phyloP scores from a whole-genome alignment of 805 yeast genomes.

The Starmerella geochares region DNA sequence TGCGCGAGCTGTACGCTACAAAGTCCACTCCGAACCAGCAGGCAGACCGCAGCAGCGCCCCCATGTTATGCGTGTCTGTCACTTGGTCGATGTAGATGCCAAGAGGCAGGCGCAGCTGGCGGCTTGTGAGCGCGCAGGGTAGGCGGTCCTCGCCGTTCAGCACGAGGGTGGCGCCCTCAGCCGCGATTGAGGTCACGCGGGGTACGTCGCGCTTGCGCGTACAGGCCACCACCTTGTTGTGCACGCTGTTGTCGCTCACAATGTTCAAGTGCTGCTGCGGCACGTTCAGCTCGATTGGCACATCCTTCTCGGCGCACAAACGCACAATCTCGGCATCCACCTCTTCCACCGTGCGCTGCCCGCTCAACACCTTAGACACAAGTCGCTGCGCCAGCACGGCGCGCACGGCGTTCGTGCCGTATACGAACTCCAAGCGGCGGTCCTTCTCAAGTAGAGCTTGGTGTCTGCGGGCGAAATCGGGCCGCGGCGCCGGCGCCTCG shows the following conservation, averaged over 20 bases:
- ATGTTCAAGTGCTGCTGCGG: conserved; percentile 48
- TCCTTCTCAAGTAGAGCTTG: conserved; percentile 19
- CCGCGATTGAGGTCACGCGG: conserved; percentile 23
- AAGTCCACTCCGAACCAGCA: conserved; percentile 77
- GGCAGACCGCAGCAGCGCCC: conserved; percentile 72
- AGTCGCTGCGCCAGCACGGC: conserved; percentile 58
- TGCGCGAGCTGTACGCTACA: conserved; percentile 54
- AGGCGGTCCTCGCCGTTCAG: conserved; percentile 11
- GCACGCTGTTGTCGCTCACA: conserved; percentile 58
- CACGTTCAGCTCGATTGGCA: conserved; percentile 34
- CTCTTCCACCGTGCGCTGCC: conserved; percentile 32
- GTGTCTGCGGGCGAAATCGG: conserved; percentile 13
- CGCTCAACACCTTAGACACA: conserved; percentile 42
- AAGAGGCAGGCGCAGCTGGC: conserved; percentile 35
- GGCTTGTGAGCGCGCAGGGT: not conserved
- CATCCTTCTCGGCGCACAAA: conserved; percentile 39
- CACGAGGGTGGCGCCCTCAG: conserved; percentile 23
- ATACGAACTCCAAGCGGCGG: conserved; percentile 57
- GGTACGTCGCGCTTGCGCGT: conserved; percentile 43
- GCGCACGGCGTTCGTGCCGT: conserved; percentile 63
- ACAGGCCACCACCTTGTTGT: conserved; percentile 69
- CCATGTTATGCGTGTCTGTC: conserved; percentile 79
- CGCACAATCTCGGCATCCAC: conserved; percentile 37
- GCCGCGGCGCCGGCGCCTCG: conserved; percentile 10
- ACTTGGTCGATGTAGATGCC: conserved; percentile 71